These are phyloP conservation scores for Ophiocordyceps robertsii DNA, from an alignment of 2,329 filamentous ascomycete genomes.

Conservation along the genomic window DNA sequence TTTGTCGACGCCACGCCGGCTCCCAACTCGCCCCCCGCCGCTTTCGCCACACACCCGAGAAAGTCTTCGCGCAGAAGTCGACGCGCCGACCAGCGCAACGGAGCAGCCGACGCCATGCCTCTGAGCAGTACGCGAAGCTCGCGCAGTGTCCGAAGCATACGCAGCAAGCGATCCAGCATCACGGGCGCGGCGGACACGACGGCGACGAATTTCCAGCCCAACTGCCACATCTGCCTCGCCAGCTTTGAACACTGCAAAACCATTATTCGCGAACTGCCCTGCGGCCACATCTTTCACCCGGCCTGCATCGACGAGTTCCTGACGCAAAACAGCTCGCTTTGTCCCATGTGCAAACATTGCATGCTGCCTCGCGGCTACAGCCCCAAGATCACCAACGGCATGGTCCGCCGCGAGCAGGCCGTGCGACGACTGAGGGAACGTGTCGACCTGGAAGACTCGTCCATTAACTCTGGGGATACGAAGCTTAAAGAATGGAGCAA, in stretches of 20 bases:
- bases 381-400: conserved; percentile 65
- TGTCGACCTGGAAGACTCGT: conserved; percentile 27
- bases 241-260: conserved; percentile 51
- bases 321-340: conserved; percentile 65
- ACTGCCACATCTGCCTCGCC: conserved; percentile 82
- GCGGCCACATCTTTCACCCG: conserved; percentile 85
- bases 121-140: conserved; percentile 9
- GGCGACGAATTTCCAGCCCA: conserved; percentile 56
- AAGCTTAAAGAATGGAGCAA: conserved; percentile 23
- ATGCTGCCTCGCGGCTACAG: conserved; percentile 59
- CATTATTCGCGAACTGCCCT: conserved; percentile 73
- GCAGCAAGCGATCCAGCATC: conserved; percentile 24
- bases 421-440: conserved; percentile 47
- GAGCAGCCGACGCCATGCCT: conserved; percentile 12
- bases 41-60: conserved; percentile 15
- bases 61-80: conserved; percentile 17
- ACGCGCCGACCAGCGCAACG: conserved; percentile 14
- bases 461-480: conserved; percentile 16
- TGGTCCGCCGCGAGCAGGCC: conserved; percentile 71
- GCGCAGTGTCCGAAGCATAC: conserved; percentile 12
- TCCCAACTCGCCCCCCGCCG: conserved; percentile 13
- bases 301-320: conserved; percentile 85
- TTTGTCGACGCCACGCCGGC: conserved; percentile 16
- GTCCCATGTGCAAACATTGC: conserved; percentile 78
- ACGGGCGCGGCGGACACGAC: conserved; percentile 20